Evolutionary conservation across 345 rosid genomes (phyloP).

Genomic region (Camelina laxa): DNA sequence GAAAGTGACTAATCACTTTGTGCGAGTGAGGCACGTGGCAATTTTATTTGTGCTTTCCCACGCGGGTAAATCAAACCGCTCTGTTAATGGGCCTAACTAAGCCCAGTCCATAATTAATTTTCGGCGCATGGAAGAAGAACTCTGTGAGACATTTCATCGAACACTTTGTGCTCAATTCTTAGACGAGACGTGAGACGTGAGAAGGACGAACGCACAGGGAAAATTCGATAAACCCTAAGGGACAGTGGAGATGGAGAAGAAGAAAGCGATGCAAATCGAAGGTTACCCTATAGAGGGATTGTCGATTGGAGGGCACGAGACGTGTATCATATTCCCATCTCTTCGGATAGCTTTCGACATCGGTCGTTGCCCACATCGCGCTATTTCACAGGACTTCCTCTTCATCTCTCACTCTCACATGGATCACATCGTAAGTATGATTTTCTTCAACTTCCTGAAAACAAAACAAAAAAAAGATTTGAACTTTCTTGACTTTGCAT

Average conservation of each 20-base stretch:
- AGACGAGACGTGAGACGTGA: slow-evolving; percentile 17
- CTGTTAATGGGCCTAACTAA: slow-evolving; percentile 26
- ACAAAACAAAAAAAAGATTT: neutral
- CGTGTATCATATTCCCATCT: slow-evolving; percentile 87
- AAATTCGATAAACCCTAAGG: neutral
- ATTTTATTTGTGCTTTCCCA: neutral
- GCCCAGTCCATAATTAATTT: slow-evolving; percentile 13
- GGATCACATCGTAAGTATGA: slow-evolving; percentile 83
- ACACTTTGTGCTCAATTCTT: slow-evolving; percentile 29
- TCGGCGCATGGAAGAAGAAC: neutral
- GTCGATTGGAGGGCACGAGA: slow-evolving; percentile 93
- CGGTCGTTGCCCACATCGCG: slow-evolving; percentile 94
- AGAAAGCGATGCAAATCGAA: slow-evolving; percentile 54
- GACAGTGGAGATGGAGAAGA: slow-evolving; percentile 29
- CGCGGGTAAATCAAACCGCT: neutral
- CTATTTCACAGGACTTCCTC: slow-evolving; percentile 87
- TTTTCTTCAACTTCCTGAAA: neutral
- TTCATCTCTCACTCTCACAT: slow-evolving; percentile 94
- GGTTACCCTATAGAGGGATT: slow-evolving; percentile 82
- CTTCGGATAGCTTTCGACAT: slow-evolving; percentile 84
- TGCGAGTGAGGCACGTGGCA: neutral
- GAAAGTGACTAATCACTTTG: neutral
- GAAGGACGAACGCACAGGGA: slow-evolving; percentile 7
- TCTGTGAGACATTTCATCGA: slow-evolving; percentile 26
- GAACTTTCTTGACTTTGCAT: neutral